phyloP scores from a whole-genome alignment of 1,139 yeast species.

The Geotrichum histeridarum region DNA sequence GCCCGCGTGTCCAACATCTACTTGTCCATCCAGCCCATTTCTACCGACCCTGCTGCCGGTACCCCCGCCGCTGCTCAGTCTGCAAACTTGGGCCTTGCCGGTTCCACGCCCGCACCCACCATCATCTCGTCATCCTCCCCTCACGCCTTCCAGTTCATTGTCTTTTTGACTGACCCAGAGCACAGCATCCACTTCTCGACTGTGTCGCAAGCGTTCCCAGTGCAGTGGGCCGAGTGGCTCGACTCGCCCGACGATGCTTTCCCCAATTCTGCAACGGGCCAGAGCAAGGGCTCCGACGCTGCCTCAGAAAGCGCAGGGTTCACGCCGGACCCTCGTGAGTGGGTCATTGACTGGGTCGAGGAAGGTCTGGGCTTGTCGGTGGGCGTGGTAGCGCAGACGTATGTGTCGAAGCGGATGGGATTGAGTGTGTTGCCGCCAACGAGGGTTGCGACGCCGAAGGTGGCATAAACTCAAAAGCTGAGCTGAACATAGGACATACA shows the following conservation, averaged over 20 bases:
- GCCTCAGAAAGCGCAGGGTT: conserved; percentile 21
- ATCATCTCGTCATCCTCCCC: conserved; percentile 29
- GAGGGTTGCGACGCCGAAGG: conserved; percentile 13
- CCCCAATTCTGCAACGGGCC: conserved; percentile 19
- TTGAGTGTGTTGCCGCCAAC: conserved; percentile 21
- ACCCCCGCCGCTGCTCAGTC: conserved; percentile 36
- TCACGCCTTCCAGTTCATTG: conserved; percentile 58
- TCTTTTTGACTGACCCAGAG: conserved; percentile 69
- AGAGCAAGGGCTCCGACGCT: conserved; percentile 6
- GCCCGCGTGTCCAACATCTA: conserved; percentile 59
- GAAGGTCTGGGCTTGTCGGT: conserved; percentile 74
- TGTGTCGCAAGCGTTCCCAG: conserved; percentile 85
- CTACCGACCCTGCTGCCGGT: conserved; percentile 36
- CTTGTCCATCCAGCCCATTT: conserved; percentile 66
- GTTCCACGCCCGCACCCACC: conserved; percentile 27
- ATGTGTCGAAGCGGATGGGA: conserved; percentile 91
- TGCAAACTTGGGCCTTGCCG: neutral
- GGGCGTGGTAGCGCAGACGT: conserved; percentile 84
- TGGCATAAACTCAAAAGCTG: too few species aligned
- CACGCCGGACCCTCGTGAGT: conserved; percentile 82
- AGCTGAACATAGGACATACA: too few species aligned
- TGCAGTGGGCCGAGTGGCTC: conserved; percentile 84
- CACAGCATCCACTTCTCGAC: conserved; percentile 70
- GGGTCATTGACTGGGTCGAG: conserved; percentile 93
- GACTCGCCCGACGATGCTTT: conserved; percentile 38